Evolutionary conservation across 148 eudicot genomes (phyloP).

Genomic region (Pouteria glomerata): DNA sequence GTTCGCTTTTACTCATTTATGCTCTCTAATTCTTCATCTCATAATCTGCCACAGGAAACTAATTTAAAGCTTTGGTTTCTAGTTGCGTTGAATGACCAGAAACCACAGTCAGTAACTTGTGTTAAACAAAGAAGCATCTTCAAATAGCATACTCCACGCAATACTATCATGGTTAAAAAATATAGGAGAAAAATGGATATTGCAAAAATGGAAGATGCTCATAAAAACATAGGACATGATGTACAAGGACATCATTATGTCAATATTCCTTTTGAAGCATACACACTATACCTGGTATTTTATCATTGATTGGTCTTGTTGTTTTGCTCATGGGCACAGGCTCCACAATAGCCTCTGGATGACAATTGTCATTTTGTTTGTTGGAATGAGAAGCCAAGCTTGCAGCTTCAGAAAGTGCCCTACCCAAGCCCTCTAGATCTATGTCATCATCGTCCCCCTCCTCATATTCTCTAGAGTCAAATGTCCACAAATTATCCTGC

Average conservation of each 20-base stretch:
- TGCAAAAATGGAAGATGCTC: background rate
- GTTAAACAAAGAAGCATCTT: background rate
- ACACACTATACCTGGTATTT: conserved; percentile 39
- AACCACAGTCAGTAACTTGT: background rate
- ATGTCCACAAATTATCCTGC: conserved; percentile 47
- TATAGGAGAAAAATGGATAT: background rate
- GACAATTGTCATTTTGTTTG: conserved; percentile 23
- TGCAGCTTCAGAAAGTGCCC: conserved; percentile 70
- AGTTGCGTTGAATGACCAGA: background rate
- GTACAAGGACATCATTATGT: background rate
- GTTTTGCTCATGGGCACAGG: conserved; percentile 21
- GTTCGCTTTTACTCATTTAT: background rate
- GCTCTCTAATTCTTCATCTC: background rate
- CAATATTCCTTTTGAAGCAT: background rate
- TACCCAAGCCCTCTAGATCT: conserved; percentile 61
- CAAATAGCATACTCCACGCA: background rate
- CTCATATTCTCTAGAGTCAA: conserved; percentile 34
- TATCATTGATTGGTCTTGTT: conserved; percentile 20
- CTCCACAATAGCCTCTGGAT: conserved; percentile 18
- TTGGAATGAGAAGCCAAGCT: conserved; percentile 34
- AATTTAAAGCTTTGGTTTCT: background rate
- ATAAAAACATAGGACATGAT: background rate
- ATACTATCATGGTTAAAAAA: background rate
- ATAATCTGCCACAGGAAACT: background rate
- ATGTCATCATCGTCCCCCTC: conserved; percentile 39